Percentiles rank a stretch among this genome's conserved stretches.
phyloP scores from a whole-genome alignment of 2,329 filamentous ascomycete genomes.

The Grosmannia huntii region DNA sequence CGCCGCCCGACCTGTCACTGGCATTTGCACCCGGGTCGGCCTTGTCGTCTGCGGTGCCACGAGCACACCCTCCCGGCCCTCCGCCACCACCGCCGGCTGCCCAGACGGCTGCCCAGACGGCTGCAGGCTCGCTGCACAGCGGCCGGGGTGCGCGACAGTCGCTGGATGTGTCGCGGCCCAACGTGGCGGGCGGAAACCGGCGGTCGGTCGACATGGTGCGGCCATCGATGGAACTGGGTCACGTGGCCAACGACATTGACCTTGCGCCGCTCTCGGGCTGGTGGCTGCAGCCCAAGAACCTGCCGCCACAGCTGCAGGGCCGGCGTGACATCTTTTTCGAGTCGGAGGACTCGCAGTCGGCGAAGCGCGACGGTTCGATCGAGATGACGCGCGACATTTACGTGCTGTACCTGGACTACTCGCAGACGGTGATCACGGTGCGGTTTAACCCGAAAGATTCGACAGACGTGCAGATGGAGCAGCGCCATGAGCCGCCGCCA shows the following conservation, averaged over 20 bases:
- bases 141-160: constrained; percentile 41
- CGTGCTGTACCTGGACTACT: constrained; percentile 91
- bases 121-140: constrained; percentile 5
- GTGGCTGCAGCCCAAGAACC: constrained; percentile 73
- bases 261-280: constrained; percentile 61
- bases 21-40: background rate
- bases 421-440: constrained; percentile 77
- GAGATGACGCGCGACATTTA: constrained; percentile 69
- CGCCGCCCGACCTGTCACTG: constrained; percentile 26
- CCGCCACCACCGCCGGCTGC: constrained; percentile 27
- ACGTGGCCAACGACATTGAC: constrained; percentile 80
- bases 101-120: constrained; percentile 23
- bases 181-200: constrained; percentile 23
- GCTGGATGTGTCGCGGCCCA: constrained; percentile 45
- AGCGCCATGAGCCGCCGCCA: constrained; percentile 77
- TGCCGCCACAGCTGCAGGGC: constrained; percentile 71
- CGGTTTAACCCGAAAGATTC: constrained; percentile 56
- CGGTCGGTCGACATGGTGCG: constrained; percentile 65
- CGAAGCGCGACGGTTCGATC: constrained; percentile 56
- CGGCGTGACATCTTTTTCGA: constrained; percentile 76
- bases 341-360: constrained; percentile 61
- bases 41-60: background rate
- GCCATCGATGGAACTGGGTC: constrained; percentile 65
- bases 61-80: constrained; percentile 4
- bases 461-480: constrained; percentile 61